Conservation (phyloP, 495 filamentous ascomycete species). For the Penicillium tannophilum region DNA sequence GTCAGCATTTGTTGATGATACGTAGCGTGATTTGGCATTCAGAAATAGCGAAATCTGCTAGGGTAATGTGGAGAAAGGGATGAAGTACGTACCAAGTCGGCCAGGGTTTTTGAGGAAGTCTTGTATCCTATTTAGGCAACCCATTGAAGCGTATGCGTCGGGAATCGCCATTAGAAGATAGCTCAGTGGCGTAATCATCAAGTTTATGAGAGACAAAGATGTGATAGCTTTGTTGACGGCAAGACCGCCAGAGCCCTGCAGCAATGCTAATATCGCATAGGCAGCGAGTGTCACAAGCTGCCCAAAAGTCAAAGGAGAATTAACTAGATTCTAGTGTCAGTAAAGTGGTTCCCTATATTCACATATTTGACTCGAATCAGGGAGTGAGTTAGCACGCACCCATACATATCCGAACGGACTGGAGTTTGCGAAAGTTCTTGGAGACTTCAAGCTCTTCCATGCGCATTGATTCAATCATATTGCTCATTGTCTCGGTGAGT, state of each 20-base stretch:
- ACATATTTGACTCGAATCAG: neutral
- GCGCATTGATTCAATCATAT: slow-evolving; percentile 14
- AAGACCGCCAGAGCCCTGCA: slow-evolving; percentile 20
- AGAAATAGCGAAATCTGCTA: too few species aligned
- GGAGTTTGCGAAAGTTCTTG: slow-evolving; percentile 17
- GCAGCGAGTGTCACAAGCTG: slow-evolving; percentile 24
- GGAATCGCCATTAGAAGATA: slow-evolving; percentile 21
- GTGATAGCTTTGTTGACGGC: slow-evolving; percentile 21
- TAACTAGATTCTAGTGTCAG: slow-evolving; percentile 15
- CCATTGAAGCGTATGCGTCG: slow-evolving; percentile 25
- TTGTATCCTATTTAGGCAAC: slow-evolving; percentile 24
- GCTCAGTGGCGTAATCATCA: slow-evolving; percentile 22
- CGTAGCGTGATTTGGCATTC: too few species aligned
- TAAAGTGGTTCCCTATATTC: neutral
- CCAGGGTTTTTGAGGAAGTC: slow-evolving; percentile 18
- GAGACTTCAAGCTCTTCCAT: slow-evolving; percentile 19
- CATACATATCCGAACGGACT: slow-evolving; percentile 18
- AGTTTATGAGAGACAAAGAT: slow-evolving; percentile 20
- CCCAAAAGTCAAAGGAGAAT: slow-evolving; percentile 16
- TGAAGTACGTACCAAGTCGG: slow-evolving; percentile 13
- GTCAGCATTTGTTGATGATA: too few species aligned
- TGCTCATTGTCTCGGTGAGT: slow-evolving; percentile 18
- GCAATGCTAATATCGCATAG: slow-evolving; percentile 22
- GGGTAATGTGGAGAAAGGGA: neutral
- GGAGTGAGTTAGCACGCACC: slow-evolving; percentile 1